These are phyloP conservation scores for Suillus weaverae DNA, from an alignment of 768 basidiomycete genomes.

Conservation along the genomic window DNA sequence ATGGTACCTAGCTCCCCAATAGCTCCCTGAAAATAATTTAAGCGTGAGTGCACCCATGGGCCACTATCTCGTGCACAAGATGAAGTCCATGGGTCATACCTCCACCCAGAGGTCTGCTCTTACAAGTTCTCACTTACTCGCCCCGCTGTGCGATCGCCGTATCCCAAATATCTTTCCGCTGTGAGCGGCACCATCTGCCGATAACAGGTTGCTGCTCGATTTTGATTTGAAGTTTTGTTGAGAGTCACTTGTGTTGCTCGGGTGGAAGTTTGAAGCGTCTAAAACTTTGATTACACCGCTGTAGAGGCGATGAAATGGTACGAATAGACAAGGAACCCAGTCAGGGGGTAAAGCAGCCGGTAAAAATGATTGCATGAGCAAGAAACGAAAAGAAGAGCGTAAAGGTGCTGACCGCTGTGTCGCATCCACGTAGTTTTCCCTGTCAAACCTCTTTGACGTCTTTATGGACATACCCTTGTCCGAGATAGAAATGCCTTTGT, in stretches of 20 bases:
- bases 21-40: not conserved
- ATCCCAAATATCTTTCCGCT: constrained; percentile 11
- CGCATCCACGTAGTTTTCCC: constrained; percentile 69
- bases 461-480: constrained; percentile 64
- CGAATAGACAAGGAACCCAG: not conserved
- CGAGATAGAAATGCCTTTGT: constrained; percentile 56
- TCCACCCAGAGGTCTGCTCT: not conserved
- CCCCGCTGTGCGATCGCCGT: constrained; percentile 10
- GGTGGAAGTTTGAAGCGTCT: constrained; percentile 44
- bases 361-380: not conserved
- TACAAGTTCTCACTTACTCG: not conserved
- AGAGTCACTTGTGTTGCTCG: constrained; percentile 5
- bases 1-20: not conserved
- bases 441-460: constrained; percentile 56
- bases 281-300: constrained; percentile 58
- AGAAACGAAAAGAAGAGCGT: not conserved
- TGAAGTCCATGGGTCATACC: not conserved
- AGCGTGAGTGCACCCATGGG: not conserved
- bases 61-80: not conserved
- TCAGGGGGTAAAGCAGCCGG: not conserved
- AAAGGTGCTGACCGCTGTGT: constrained; percentile 57
- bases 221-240: constrained; percentile 14
- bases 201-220: not conserved
- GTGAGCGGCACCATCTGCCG: not conserved
- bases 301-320: not conserved